Base-by-base conservation (phyloP, 1,139 yeast species). In the Yamadazyma blattariae region DNA sequence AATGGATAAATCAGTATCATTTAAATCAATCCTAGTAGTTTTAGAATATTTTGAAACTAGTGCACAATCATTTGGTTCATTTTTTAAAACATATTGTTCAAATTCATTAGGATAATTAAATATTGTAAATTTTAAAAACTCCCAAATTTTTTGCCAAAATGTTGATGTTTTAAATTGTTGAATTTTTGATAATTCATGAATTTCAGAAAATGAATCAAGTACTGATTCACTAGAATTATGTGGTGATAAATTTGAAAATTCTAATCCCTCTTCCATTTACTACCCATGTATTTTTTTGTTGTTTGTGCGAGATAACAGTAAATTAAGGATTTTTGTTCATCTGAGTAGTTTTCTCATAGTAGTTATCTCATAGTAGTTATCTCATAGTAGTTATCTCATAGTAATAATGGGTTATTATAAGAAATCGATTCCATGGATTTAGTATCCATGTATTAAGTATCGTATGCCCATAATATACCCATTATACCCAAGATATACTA, bases 41-140 rank as follows among this genome's bases (percentile, higher is more conserved):
- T 52, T 42, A 13, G 70, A 54, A 51, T 65, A 77, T 48, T 76
- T 77, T 25, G 79, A 69, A 19, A 74, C 63, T 23, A 77, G 57
- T 2, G 80, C 67, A 45, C 80, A 73, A 51, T 77, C 82, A 48
- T 70, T 76, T 6, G 81, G 77, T 47, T 77, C 79, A 11, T 62
- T 38, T 2, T 47, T 43, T 25, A 67, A 35, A 3, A 77, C 65
- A 37, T 52, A 57, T 36, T 59, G 46, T 40, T 77, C 82, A 25
- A 31, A 25, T 10, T 18, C 19, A 21, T 31, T 31, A n/a, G 9
- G 7, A 10, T 29, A 11, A 16, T 17, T n/a, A 7, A n/a, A 16
- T 6, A 24, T 10, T 10, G n/a, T 7, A 9, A 30, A 9, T 17
- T 15, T 22, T 11, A 30, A 5, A 19, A 30, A 30, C 27, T 30